Base-by-base conservation (phyloP, 768 basidiomycete genomes). In the Coprinopsis sp. region DNA sequence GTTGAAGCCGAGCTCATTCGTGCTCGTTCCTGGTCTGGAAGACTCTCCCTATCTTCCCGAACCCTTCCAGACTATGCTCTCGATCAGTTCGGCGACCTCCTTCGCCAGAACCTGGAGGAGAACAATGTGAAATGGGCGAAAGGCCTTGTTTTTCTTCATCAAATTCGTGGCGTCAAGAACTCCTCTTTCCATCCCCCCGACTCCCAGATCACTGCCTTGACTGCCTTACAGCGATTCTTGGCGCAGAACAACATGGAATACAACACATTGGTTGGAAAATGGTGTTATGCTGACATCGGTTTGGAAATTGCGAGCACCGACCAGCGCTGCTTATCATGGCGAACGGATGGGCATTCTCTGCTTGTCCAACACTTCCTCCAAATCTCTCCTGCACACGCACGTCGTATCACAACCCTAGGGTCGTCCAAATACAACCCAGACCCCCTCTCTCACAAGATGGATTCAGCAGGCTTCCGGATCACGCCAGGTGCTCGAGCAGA, bases 261-360 rank as follows among this genome's bases (percentile, higher is more conserved):
- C 11, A 55, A 53, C 0, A 30, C 43, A 0, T 64, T 55, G 58
- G n/a, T n/a, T n/a, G n/a, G n/a, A n/a, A n/a, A n/a, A n/a, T n/a
- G n/a, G n/a, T n/a, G n/a, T n/a, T 63, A 38, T 14, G 46, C 60
- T 12, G 56, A 64, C 34, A 50, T 60, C 1, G 56, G 47, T 1
- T 23, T 59, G 3, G 52, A 61, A 37, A 49, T 61, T 23, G 43
- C 25, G 25, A 50, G 49, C 14, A 3, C n/a, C 2, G 34, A 18
- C 19, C 11, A 18, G 2, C 8, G 39, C 1, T 60, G 58, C 31
- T 42, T 65, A 0, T 51, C 57, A 18, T 62, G 55, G 59, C 29
- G 25, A 3, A 56, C 51, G 0, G 19, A 10, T 2, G 3, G 7
- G 14, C 44, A 49, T 19, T 1, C 33, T 1, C 13, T 6, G 10